Percentiles rank a stretch among this genome's conserved stretches.
These are phyloP conservation scores for Aethionema arabicum DNA, from an alignment of 345 rosid species.

Conservation along the genomic window DNA sequence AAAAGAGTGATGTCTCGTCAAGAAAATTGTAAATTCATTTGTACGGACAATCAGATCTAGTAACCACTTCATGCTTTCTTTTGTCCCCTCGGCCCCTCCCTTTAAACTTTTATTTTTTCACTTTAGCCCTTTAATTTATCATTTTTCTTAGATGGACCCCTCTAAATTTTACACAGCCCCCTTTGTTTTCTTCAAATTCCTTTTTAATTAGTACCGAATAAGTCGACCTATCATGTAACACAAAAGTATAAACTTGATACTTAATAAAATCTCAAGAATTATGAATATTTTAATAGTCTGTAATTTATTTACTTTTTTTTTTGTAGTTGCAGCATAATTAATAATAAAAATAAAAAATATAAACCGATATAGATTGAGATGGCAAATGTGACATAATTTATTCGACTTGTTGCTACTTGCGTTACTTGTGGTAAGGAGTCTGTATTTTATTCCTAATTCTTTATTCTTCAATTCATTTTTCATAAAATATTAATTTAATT, in stretches of 20 bases:
- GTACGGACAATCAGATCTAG: slow-evolving; percentile 30
- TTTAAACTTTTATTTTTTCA: slow-evolving; percentile 22
- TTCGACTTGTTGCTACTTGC: slow-evolving; percentile 27
- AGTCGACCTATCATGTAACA: no score
- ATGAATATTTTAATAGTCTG: no score
- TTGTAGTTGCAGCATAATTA: no score
- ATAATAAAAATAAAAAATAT: no score
- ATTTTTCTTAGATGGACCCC: neutral
- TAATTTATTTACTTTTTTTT: no score
- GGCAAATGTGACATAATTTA: neutral
- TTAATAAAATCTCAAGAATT: no score
- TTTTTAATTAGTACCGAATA: no score
- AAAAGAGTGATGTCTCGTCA: slow-evolving; percentile 30
- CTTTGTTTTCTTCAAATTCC: no score
- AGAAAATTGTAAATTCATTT: slow-evolving; percentile 15
- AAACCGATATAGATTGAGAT: no score
- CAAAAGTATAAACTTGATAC: no score
- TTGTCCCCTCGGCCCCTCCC: slow-evolving; percentile 31
- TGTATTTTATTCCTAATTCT: slow-evolving; percentile 11
- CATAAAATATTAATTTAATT: slow-evolving; percentile 9
- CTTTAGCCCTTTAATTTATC: slow-evolving; percentile 2
- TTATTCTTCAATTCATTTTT: slow-evolving; percentile 17
- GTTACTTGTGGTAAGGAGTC: slow-evolving; percentile 7
- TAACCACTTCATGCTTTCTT: neutral
- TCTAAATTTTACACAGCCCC: neutral